Base-by-base conservation (phyloP, 257 asterid species). In the Solanum appendiculatum region DNA sequence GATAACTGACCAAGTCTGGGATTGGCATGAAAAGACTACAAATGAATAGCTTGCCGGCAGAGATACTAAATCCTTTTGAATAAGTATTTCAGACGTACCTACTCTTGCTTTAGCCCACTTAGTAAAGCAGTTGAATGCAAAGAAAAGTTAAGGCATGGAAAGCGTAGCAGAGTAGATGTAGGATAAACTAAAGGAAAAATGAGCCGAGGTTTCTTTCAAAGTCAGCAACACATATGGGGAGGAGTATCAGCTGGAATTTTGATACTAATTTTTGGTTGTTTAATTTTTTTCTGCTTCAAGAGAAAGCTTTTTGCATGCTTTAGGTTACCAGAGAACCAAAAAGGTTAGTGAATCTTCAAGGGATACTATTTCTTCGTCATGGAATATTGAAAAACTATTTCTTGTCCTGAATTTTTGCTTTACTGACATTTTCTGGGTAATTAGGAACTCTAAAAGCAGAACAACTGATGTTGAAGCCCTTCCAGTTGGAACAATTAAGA, bases 401-500 rank as follows among this genome's bases (percentile, higher is more conserved):
- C 25, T 56, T 56, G 25, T 56, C 12, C 25, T 56, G 64, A 56
- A 7, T 56, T 56, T 56, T 56, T 56, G 25, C 64, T 37, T 73
- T 70, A 25, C 80, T 86, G 46, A 86, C 46, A 68, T 73, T 51
- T 85, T 56, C 60, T 86, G 88, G 40, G 81, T 46, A 74, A 86
- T 12, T 86, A 92, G 98, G 91, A 51, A 85, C 87, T 40, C 84
- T 93, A 42, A 90, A 93, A 40, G 95, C 91, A 16, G 91, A 88
- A 87, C 88, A 90, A 70, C 29, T 91, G 87, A 89, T 86, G 87
- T 60, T 92, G 36, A 95, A 91, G 92, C 85, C 54, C 6, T 95
- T 92, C 86, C 86, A 75, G n/a, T 74, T 92, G 54, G 93, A 92
- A 88, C 97, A 94, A 63, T 58, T 95, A 16, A 86, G 88, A 87